Evolutionary conservation across 495 filamentous ascomycete genomes (phyloP).

Genomic region (Penicilliopsis zonata): DNA sequence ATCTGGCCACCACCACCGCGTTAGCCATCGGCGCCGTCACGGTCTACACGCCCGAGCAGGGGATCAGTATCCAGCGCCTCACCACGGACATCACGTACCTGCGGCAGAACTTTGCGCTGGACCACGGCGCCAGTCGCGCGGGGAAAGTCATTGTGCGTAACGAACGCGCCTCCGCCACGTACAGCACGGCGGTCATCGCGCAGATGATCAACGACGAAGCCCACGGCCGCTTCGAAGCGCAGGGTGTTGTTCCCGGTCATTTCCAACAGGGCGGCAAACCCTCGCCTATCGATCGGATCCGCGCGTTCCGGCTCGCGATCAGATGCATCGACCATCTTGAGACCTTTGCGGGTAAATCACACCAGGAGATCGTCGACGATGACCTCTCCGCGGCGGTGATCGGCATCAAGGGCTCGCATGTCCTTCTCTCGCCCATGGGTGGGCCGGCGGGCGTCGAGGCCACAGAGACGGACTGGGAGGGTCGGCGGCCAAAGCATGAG

Average conservation of each 20-base stretch:
- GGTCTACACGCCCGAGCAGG: constrained; percentile 95
- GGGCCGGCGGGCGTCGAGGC: constrained; percentile 53
- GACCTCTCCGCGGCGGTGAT: constrained; percentile 67
- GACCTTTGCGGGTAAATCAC: constrained; percentile 49
- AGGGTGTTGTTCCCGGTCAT: constrained; percentile 87
- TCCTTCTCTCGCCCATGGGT: constrained; percentile 72
- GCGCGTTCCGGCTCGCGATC: constrained; percentile 84
- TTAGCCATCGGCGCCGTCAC: constrained; percentile 84
- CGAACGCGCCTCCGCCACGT: constrained; percentile 80
- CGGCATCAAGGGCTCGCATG: constrained; percentile 79
- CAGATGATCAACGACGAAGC: constrained; percentile 94
- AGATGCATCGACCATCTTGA: constrained; percentile 86
- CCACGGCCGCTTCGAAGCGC: constrained; percentile 79
- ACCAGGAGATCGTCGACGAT: constrained; percentile 57
- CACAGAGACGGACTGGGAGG: constrained; percentile 86
- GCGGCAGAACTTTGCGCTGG: constrained; percentile 69
- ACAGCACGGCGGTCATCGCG: constrained; percentile 84
- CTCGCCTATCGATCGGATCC: constrained; percentile 88
- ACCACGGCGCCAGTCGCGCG: constrained; percentile 80
- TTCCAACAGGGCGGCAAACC: constrained; percentile 94
- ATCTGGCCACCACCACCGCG: constrained; percentile 83
- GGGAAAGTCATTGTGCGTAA: constrained; percentile 93
- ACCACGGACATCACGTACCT: constrained; percentile 83
- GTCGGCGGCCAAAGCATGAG: constrained; percentile 70
- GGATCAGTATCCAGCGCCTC: constrained; percentile 87